Conservation (phyloP, 164 flowering plant genomes). For the Stephania cephalantha region DNA sequence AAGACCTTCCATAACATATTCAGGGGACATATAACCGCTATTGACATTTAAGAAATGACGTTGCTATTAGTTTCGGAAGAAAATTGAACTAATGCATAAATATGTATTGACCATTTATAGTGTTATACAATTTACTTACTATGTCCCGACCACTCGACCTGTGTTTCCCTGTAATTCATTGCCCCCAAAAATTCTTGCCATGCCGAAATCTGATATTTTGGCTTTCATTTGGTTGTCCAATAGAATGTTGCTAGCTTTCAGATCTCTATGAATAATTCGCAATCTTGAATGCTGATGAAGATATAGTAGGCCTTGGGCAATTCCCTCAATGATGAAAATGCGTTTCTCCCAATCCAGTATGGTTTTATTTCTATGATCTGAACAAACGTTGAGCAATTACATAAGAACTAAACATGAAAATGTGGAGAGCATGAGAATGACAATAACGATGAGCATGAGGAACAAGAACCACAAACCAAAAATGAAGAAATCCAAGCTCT, state of each 20-base stretch:
- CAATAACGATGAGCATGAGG: background rate
- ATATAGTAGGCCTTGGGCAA: slow-evolving; percentile 11
- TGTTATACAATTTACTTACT: background rate
- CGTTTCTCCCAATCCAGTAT: background rate
- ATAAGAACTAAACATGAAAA: background rate
- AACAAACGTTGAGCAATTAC: background rate
- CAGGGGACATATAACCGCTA: slow-evolving; percentile 11
- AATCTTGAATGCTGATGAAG: slow-evolving; percentile 14
- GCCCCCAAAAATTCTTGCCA: slow-evolving; percentile 9
- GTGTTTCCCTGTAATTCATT: slow-evolving; percentile 11
- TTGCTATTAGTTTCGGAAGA: background rate
- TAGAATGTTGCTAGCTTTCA: slow-evolving; percentile 15
- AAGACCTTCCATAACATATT: slow-evolving; percentile 10
- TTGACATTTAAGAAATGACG: background rate
- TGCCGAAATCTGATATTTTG: slow-evolving; percentile 9
- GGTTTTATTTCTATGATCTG: background rate
- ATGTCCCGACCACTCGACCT: slow-evolving; percentile 7
- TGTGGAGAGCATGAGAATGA: background rate
- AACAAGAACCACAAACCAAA: background rate
- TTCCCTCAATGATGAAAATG: slow-evolving; percentile 6
- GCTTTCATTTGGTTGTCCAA: slow-evolving; percentile 7
- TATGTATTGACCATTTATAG: background rate
- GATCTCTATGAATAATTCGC: slow-evolving; percentile 14
- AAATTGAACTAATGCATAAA: background rate
- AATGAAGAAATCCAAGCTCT: background rate